A percentile compares a stretch with the other conserved stretches of the same genome.
Conservation (phyloP, 2,329 filamentous ascomycete species). For the Penicillium sp. region DNA sequence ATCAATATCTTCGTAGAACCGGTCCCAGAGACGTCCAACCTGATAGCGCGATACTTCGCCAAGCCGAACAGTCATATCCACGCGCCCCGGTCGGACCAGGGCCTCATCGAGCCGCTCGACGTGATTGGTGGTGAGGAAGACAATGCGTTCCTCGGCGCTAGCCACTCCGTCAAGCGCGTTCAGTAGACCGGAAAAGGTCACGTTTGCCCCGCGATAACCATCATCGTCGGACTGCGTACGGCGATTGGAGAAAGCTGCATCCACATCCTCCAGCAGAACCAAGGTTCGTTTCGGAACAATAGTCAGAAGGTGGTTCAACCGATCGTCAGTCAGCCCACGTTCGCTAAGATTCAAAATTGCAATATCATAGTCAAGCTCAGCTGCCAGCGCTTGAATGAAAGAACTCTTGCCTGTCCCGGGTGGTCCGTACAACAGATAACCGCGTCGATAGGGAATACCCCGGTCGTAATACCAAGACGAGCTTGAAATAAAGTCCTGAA, state of each 20-base stretch:
- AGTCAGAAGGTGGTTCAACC: constrained; percentile 80
- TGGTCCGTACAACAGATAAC: constrained; percentile 85
- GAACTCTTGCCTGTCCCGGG: constrained; percentile 92
- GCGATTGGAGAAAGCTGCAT: constrained; percentile 84
- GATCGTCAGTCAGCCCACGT: constrained; percentile 82
- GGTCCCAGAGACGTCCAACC: constrained; percentile 84
- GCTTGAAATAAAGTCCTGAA: constrained; percentile 76
- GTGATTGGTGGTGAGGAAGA: constrained; percentile 94
- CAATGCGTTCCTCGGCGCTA: constrained; percentile 88
- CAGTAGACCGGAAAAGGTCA: constrained; percentile 89
- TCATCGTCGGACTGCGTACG: constrained; percentile 70
- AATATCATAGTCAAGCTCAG: constrained; percentile 88
- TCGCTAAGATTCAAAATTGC: constrained; percentile 91
- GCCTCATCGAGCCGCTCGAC: constrained; percentile 87
- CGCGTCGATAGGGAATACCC: constrained; percentile 89
- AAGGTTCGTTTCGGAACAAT: constrained; percentile 82
- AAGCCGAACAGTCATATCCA: constrained; percentile 89
- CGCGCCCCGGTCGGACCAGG: constrained; percentile 82
- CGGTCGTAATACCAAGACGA: constrained; percentile 89
- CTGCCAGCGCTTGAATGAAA: constrained; percentile 92
- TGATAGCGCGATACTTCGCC: constrained; percentile 86
- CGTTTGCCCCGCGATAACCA: constrained; percentile 81
- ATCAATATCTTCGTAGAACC: constrained; percentile 89
- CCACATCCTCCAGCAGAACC: constrained; percentile 83
- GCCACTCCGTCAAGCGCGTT: constrained; percentile 89